These are phyloP conservation scores for Hemileccinum impolitum DNA, from an alignment of 768 basidiomycete species.

Conservation along the genomic window DNA sequence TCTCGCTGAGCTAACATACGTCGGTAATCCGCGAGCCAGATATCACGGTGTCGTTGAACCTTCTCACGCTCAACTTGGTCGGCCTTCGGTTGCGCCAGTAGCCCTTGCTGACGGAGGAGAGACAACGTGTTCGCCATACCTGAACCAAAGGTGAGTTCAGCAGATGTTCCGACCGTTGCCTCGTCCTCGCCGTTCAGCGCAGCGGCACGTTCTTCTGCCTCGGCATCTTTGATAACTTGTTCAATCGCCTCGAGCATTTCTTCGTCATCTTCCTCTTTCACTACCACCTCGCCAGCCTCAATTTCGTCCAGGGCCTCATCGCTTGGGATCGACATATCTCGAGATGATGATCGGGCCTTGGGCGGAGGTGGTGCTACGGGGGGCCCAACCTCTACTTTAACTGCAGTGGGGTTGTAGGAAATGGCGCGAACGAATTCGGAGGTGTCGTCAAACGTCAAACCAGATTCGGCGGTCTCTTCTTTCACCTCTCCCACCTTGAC, in stretches of 20 bases:
- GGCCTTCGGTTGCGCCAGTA: constrained; percentile 59
- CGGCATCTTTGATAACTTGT: constrained; percentile 59
- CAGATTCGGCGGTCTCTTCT: constrained; percentile 36
- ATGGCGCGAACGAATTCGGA: constrained; percentile 93
- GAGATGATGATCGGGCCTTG: constrained; percentile 40
- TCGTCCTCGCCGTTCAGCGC: constrained; percentile 31
- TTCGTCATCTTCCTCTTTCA: constrained; percentile 79
- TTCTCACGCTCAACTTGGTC: constrained; percentile 76
- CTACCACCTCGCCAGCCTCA: constrained; percentile 75
- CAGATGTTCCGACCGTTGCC: constrained; percentile 54
- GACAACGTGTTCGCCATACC: constrained; percentile 89
- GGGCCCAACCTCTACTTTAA: constrained; percentile 46
- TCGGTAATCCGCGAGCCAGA: constrained; percentile 88
- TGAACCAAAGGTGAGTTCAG: constrained; percentile 74
- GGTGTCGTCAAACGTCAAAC: constrained; percentile 91
- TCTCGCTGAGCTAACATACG: constrained; percentile 74
- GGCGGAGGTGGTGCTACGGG: constrained; percentile 23
- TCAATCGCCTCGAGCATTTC: constrained; percentile 79
- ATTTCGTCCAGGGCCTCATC: constrained; percentile 71
- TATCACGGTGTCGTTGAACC: constrained; percentile 78
- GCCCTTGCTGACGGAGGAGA: constrained; percentile 89
- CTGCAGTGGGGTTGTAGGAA: constrained; percentile 56
- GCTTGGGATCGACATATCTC: constrained; percentile 55
- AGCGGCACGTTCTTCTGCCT: constrained; percentile 47
- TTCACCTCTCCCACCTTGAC: constrained; percentile 49